Conservation (phyloP, 768 basidiomycete genomes). For the Neoboletus magnificus region DNA sequence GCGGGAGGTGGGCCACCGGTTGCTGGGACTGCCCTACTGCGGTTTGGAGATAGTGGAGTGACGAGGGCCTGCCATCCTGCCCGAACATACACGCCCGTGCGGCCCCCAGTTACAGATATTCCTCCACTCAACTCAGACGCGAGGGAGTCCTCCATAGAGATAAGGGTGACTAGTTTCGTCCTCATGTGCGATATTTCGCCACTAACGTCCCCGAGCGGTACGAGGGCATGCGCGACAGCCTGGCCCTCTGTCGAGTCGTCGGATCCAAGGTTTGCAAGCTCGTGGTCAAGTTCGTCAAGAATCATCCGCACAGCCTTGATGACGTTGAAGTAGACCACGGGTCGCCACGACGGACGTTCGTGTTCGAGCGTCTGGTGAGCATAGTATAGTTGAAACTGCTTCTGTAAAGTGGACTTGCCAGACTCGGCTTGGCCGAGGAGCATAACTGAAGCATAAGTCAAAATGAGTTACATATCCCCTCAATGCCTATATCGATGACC, state of each 20-base stretch:
- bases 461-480: slow-evolving; percentile 4
- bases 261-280: slow-evolving; percentile 37
- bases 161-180: slow-evolving; percentile 55
- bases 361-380: slow-evolving; percentile 65
- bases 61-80: slow-evolving; percentile 69
- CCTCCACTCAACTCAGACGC: slow-evolving; percentile 68
- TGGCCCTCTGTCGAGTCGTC: slow-evolving; percentile 31
- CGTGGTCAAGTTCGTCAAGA: slow-evolving; percentile 65
- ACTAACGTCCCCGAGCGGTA: slow-evolving; percentile 33
- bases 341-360: slow-evolving; percentile 73
- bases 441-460: slow-evolving; percentile 45
- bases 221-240: slow-evolving; percentile 30
- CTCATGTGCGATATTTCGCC: slow-evolving; percentile 53
- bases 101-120: slow-evolving; percentile 55
- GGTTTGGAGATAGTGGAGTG: slow-evolving; percentile 39
- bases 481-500: neutral
- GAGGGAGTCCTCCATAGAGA: slow-evolving; percentile 64
- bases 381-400: slow-evolving; percentile 82
- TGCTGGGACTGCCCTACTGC: slow-evolving; percentile 38
- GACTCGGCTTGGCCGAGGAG: slow-evolving; percentile 78
- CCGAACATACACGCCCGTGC: slow-evolving; percentile 63
- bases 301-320: slow-evolving; percentile 76
- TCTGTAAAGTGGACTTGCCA: slow-evolving; percentile 81
- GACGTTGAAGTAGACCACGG: slow-evolving; percentile 81
- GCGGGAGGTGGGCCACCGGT: slow-evolving; percentile 30